Base-by-base conservation (phyloP, 1,139 yeast genomes). In the Debaryomyces coudertii region DNA sequence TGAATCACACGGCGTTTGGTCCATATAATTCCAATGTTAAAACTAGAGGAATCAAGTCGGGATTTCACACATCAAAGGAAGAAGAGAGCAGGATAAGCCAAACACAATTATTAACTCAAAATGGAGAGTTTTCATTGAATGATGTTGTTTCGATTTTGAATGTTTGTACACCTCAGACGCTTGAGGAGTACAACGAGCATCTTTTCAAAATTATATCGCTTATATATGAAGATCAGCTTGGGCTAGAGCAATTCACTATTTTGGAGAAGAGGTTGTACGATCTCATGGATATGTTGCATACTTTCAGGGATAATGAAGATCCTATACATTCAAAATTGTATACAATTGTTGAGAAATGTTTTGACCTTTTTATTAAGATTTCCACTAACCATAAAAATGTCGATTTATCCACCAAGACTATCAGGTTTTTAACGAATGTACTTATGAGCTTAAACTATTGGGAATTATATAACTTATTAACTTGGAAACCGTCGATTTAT, bases 401-500 rank as follows among this genome's bases (percentile, higher is more conserved):
- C 33, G 69, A 62, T 4, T 53, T 75, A 15, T 63, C 77, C 5
- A 62, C 77, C 0, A 55, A 52, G 37, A 58, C 74, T 3, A 71
- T 74, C 22, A 57, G 78, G 30, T 73, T 73, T 47, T 60, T 75
- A 46, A 73, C 79, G 7, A 60, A 60, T 7, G 61, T 73, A 2
- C 55, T 73, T 18, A 71, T 73, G 77, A 56, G 57, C 40, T 56
- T 73, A 42, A 75, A 73, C 51, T 75, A 75, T 55, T 75, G 80
- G 80, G 79, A 75, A 50, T 52, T 74, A 18, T 74, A 73, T 53
- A 74, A 73, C 47, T 58, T 75, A 29, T 62, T 75, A 22, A 59
- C 59, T 14, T 72, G 77, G 76, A 73, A 73, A 48, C 79, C 80
- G 1, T 68, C 75, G 7, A 68, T 75, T 14, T 73, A 70, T 52